These are phyloP conservation scores for Aureobasidium mangrovei DNA, from an alignment of 2,329 filamentous ascomycete genomes.

Conservation along the genomic window DNA sequence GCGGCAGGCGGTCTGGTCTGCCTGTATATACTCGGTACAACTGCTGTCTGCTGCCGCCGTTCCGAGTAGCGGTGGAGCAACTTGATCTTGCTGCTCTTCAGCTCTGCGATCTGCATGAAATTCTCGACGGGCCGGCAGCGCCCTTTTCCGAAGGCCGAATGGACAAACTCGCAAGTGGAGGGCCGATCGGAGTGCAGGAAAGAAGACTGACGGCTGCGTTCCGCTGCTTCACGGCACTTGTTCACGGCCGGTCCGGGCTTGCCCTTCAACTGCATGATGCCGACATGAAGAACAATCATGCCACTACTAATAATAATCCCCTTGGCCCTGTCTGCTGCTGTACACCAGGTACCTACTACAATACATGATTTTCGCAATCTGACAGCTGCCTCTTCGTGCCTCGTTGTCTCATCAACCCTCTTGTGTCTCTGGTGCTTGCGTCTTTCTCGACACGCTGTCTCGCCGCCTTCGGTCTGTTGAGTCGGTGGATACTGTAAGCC, in stretches of 20 bases:
- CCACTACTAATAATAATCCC: neutral
- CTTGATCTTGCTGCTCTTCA: too few relatives aligned
- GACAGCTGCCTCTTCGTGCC: neutral
- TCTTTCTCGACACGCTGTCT: neutral
- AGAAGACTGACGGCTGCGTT: too few relatives aligned
- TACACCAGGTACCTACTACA: neutral
- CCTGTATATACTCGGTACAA: too few relatives aligned
- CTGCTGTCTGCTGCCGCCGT: too few relatives aligned
- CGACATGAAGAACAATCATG: slow-evolving; percentile 8
- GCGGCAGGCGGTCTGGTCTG: too few relatives aligned
- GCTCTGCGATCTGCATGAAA: too few relatives aligned
- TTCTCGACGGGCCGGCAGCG: too few relatives aligned
- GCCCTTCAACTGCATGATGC: slow-evolving; percentile 7
- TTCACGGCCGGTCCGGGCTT: neutral
- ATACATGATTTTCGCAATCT: neutral
- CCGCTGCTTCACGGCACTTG: too few relatives aligned
- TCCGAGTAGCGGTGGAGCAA: too few relatives aligned
- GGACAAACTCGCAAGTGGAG: too few relatives aligned
- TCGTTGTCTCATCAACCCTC: neutral
- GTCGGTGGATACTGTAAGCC: neutral
- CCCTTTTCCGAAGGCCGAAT: too few relatives aligned
- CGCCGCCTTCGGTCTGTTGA: neutral
- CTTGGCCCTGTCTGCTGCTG: neutral
- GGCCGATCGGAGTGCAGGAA: too few relatives aligned
- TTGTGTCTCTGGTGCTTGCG: neutral